Base-by-base conservation (phyloP, 2,329 filamentous ascomycete genomes). In the Blumeria graminis region DNA sequence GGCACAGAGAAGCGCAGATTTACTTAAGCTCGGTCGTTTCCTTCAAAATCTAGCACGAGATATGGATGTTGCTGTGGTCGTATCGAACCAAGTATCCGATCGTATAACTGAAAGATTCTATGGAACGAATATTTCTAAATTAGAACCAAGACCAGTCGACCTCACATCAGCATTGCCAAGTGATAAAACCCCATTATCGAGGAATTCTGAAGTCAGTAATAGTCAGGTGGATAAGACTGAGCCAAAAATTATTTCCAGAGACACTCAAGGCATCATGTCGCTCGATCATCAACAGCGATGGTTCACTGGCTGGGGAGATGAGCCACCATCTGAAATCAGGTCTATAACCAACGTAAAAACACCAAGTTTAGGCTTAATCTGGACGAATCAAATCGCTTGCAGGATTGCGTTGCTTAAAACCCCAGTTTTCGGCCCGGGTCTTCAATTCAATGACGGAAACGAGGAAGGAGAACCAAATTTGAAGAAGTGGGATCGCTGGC, bases 1-100 rank as follows among this genome's bases (percentile, higher is more conserved):
- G 73, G 86, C 84, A 32, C 80, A 80, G 41, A 79, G 92, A 59
- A 82, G 82, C 60, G 74, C 77, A 55, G 85, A 94, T 65, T 77
- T 98, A 55, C 76, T 86, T 14, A 80, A 81, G 34, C 72, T 94
- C 1, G 86, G 90, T 38, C 77, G 81, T 43, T 72, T 86, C 55
- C 73, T 98, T 22, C 79, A 88, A 38, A 76, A 82, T 41, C 71
- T 96, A 1, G 92, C 92, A 0, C 76, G 78, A 39, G 77, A 76
- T 45, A 73, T 93, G 64, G 75, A 82, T 61, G 72, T 95, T 50
- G 89, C 88, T 28, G 75, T 98, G 33, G 88, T 98, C 0, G 84
- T 95, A 3, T 85, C 90, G 5, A 98, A 98, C 66, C 92, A 98
- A 68, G 90, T 98, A 34, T 85, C 86, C 6, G 92, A 98, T 69